Evolutionary conservation across 495 filamentous ascomycete species (phyloP).

Genomic region (Usnea hakonensis): DNA sequence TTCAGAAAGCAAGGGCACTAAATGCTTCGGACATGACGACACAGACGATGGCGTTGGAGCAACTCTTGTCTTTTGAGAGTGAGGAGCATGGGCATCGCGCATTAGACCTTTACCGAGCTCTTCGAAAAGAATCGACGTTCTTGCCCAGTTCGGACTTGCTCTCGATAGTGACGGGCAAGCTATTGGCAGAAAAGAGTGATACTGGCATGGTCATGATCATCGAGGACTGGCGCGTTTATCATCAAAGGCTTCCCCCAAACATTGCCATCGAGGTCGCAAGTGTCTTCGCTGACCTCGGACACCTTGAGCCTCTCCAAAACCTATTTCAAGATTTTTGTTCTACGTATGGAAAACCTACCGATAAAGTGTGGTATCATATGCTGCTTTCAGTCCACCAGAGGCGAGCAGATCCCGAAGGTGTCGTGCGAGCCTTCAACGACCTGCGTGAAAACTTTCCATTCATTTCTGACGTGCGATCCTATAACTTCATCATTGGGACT

Average conservation of each 20-base stretch:
- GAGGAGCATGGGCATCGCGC: constrained; percentile 6
- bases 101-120: constrained; percentile 4
- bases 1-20: constrained; percentile 7
- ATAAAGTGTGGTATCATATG: constrained; percentile 34
- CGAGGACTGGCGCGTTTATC: constrained; percentile 37
- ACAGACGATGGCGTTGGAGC: constrained; percentile 8
- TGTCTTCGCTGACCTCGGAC: constrained; percentile 46
- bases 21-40: neutral
- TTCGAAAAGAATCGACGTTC: constrained; percentile 16
- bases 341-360: constrained; percentile 31
- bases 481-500: constrained; percentile 74
- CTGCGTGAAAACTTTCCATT: constrained; percentile 47
- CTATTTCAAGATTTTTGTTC: constrained; percentile 50
- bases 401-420: constrained; percentile 51
- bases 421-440: constrained; percentile 51
- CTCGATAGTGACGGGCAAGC: constrained; percentile 35
- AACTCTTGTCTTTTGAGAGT: constrained; percentile 11
- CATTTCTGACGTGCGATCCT: constrained; percentile 46
- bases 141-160: constrained; percentile 30
- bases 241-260: neutral
- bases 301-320: constrained; percentile 41
- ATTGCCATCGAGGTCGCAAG: constrained; percentile 28
- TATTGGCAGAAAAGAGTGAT: constrained; percentile 32
- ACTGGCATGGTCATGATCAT: constrained; percentile 44
- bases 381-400: constrained; percentile 61